Evolutionary conservation across 2,329 filamentous ascomycete species (phyloP).

Genomic region (Pseudogymnoascus sp.): DNA sequence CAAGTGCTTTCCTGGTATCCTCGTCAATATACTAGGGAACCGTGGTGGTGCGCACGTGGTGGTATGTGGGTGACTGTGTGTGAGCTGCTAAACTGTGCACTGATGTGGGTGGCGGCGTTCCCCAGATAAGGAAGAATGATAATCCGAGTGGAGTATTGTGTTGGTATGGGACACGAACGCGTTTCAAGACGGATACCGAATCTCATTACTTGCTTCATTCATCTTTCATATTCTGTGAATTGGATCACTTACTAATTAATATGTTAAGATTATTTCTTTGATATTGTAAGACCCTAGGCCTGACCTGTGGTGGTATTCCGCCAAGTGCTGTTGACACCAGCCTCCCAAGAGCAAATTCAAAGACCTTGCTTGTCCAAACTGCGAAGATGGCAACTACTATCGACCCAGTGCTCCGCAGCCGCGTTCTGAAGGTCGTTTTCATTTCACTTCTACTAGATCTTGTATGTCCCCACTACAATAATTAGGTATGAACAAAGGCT

Average conservation of each 20-base stretch:
- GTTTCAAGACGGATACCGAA: neutral
- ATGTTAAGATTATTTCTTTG: slow-evolving; percentile 1
- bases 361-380: neutral
- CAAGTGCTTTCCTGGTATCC: neutral
- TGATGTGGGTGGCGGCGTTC: neutral
- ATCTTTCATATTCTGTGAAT: neutral
- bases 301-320: neutral
- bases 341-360: neutral
- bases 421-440: slow-evolving; percentile 80
- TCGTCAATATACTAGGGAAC: neutral
- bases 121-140: neutral
- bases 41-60: neutral
- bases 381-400: slow-evolving; percentile 31
- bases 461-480: slow-evolving; percentile 44
- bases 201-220: neutral
- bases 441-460: slow-evolving; percentile 83
- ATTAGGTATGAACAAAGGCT: slow-evolving; percentile 10
- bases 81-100: neutral
- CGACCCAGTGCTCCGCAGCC: slow-evolving; percentile 58
- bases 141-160: neutral
- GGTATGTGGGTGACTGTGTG: neutral
- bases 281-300: neutral
- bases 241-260: neutral
- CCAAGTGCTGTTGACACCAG: neutral
- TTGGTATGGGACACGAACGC: neutral